A percentile compares a stretch with the other conserved stretches of the same genome.
Evolutionary conservation across 2,329 filamentous ascomycete species (phyloP).

Genomic region (Ilyonectria robusta): DNA sequence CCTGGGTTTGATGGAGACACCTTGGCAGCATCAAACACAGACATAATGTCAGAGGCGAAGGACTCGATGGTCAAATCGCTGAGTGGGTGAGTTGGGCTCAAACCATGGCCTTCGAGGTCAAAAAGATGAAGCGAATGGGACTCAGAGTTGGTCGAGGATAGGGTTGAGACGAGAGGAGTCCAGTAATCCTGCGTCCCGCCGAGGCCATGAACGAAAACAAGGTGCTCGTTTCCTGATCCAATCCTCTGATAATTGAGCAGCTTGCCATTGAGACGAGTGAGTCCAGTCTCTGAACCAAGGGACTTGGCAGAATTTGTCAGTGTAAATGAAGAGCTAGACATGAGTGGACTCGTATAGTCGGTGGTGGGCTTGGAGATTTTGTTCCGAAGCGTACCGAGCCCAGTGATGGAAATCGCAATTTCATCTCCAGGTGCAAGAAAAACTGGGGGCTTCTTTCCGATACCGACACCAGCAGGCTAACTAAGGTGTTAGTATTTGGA

Average conservation of each 20-base stretch:
- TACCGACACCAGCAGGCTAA: slow-evolving; percentile 61
- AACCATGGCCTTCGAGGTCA: slow-evolving; percentile 70
- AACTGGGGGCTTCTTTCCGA: slow-evolving; percentile 57
- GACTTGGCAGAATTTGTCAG: slow-evolving; percentile 38
- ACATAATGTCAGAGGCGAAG: slow-evolving; percentile 58
- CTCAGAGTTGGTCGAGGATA: slow-evolving; percentile 34
- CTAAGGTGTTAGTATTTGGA: neutral
- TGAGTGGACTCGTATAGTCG: slow-evolving; percentile 9
- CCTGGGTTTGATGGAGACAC: slow-evolving; percentile 46
- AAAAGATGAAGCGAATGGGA: slow-evolving; percentile 56
- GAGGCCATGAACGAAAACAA: slow-evolving; percentile 70
- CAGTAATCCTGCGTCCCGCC: slow-evolving; percentile 63
- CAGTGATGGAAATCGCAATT: slow-evolving; percentile 53
- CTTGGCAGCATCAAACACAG: slow-evolving; percentile 53
- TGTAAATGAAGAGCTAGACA: slow-evolving; percentile 18
- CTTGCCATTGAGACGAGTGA: slow-evolving; percentile 59
- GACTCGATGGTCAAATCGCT: slow-evolving; percentile 58
- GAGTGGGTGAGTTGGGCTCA: slow-evolving; percentile 64
- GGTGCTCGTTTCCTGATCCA: slow-evolving; percentile 43
- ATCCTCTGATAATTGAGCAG: slow-evolving; percentile 55
- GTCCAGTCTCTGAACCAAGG: slow-evolving; percentile 36
- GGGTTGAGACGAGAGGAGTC: slow-evolving; percentile 57
- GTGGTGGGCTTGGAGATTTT: slow-evolving; percentile 21
- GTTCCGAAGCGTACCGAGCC: slow-evolving; percentile 37
- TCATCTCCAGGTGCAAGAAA: slow-evolving; percentile 59